Evolutionary conservation across 257 asterid genomes (phyloP).

Genomic region (Leonotis leonurus): DNA sequence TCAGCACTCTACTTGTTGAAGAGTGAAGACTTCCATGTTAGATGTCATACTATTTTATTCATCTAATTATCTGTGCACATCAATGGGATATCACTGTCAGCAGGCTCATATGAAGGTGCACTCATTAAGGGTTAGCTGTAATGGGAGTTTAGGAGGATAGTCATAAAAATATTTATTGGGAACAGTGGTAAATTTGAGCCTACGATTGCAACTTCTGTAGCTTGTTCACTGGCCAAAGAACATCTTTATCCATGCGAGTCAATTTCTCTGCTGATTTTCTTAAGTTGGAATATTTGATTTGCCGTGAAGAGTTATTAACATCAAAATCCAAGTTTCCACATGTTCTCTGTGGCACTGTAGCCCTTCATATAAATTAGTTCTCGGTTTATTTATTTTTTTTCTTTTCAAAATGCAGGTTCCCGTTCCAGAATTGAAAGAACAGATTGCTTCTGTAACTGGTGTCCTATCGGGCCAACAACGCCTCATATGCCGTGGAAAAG

Average conservation of each 20-base stretch:
- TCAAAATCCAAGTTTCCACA: background rate
- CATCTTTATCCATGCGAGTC: background rate
- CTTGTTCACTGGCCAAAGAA: background rate
- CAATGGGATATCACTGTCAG: background rate
- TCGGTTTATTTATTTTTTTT: no score
- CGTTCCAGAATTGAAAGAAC: slow-evolving; percentile 82
- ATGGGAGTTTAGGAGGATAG: background rate
- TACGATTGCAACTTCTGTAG: slow-evolving; percentile 4
- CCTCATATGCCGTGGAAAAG: slow-evolving; percentile 97
- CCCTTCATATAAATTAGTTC: no score
- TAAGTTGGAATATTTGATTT: background rate
- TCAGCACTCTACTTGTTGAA: background rate
- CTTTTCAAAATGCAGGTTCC: slow-evolving; percentile 58
- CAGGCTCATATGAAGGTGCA: background rate
- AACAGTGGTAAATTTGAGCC: background rate
- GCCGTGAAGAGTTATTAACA: background rate
- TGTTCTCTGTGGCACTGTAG: background rate
- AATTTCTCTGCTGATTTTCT: slow-evolving; percentile 1
- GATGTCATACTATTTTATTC: background rate
- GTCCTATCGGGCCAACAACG: slow-evolving; percentile 89
- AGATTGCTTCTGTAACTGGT: slow-evolving; percentile 86
- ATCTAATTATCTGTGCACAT: background rate
- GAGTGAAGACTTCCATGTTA: background rate
- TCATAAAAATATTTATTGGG: background rate
- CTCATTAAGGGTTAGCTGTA: background rate